Evolutionary conservation across 176 grass and related monocot genomes (phyloP).

Genomic region (Bolboschoenus planiculmis): DNA sequence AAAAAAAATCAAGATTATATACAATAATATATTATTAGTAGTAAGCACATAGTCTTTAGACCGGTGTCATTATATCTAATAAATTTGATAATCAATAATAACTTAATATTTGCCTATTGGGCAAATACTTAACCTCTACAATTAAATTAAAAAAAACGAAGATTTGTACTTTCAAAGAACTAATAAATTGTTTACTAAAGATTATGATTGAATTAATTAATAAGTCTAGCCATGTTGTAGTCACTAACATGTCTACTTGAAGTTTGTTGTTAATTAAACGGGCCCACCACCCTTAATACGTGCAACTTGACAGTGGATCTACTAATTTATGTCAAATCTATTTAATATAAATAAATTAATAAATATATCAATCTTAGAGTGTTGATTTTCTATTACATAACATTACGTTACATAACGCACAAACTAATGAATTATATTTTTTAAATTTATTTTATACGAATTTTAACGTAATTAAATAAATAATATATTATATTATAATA

Average conservation of each 20-base stretch:
- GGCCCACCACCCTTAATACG: background rate
- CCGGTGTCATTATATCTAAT: background rate
- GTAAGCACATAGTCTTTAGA: background rate
- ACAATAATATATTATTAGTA: background rate
- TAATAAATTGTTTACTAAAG: background rate
- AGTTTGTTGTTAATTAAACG: background rate
- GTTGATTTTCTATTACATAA: too few relatives aligned
- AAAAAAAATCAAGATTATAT: background rate
- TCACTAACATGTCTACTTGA: background rate
- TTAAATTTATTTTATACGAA: too few relatives aligned
- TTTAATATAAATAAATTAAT: background rate
- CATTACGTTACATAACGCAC: too few relatives aligned
- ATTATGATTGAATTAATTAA: background rate
- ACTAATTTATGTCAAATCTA: slow-evolving; percentile 7
- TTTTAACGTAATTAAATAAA: too few relatives aligned
- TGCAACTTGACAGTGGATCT: slow-evolving; percentile 5
- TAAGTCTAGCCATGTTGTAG: background rate
- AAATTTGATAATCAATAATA: too few relatives aligned
- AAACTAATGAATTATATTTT: too few relatives aligned
- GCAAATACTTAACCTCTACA: background rate
- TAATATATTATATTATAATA: too few relatives aligned
- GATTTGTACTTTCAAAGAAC: background rate
- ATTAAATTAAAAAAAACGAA: background rate
- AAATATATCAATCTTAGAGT: background rate
- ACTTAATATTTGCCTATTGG: too few relatives aligned